Percentiles rank a stretch among this genome's conserved stretches.
phyloP scores from a whole-genome alignment of 805 yeast genomes.

The Komagataella ulmi region DNA sequence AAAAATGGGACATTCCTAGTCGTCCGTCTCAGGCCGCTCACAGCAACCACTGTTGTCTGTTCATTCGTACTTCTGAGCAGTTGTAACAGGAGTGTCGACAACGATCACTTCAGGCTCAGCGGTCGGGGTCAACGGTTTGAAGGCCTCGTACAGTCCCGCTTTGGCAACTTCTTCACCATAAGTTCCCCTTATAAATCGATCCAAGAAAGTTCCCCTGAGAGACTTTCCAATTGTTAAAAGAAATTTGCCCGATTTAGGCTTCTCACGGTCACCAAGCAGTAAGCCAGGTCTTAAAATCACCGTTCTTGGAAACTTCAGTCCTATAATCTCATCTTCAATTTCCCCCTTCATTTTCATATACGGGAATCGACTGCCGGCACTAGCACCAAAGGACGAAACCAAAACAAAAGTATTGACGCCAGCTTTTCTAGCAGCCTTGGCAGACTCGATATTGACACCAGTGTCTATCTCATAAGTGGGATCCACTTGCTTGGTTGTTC shows the following conservation, averaged over 20 bases:
- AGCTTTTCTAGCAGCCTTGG: conserved; percentile 57
- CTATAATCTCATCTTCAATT: conserved; percentile 53
- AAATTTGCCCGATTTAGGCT: conserved; percentile 21
- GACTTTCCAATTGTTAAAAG: conserved; percentile 14
- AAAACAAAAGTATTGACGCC: conserved; percentile 60
- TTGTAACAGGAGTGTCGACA: conserved; percentile 9
- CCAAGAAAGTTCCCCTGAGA: conserved; percentile 20
- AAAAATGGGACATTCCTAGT: too few relatives aligned
- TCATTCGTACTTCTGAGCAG: conserved; percentile 5
- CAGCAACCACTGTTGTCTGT: not conserved
- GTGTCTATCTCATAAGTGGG: conserved; percentile 71
- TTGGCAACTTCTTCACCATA: conserved; percentile 53
- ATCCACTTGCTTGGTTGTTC: conserved; percentile 62
- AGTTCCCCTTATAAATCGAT: conserved; percentile 20
- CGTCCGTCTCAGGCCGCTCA: too few relatives aligned
- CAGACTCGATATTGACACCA: conserved; percentile 55
- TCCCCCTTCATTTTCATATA: conserved; percentile 65
- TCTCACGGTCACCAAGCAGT: conserved; percentile 49
- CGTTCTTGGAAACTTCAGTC: conserved; percentile 53
- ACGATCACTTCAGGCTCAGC: conserved; percentile 11
- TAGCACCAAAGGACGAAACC: conserved; percentile 58
- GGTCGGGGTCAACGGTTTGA: conserved; percentile 10
- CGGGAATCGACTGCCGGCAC: conserved; percentile 37
- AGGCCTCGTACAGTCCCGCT: conserved; percentile 21
- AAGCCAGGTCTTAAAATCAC: conserved; percentile 71